These are phyloP conservation scores for Colletotrichum ledebouriae DNA, from an alignment of 2,329 filamentous ascomycete species.

Conservation along the genomic window DNA sequence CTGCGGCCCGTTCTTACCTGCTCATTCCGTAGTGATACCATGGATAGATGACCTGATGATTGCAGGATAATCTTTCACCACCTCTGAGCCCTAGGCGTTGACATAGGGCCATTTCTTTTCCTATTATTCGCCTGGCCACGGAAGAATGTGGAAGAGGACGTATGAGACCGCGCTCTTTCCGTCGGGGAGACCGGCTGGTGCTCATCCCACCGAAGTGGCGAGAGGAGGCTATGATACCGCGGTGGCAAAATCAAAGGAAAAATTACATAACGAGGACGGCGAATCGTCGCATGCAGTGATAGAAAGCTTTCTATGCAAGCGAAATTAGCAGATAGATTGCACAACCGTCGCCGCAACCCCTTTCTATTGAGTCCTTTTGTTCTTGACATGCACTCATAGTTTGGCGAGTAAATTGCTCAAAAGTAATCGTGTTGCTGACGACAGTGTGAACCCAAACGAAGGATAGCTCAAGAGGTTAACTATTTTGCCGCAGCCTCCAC, in stretches of 20 bases:
- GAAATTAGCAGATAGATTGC: slow-evolving; percentile 39
- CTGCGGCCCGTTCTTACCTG: slow-evolving; percentile 39
- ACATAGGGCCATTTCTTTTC: slow-evolving; percentile 37
- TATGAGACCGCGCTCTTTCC: slow-evolving; percentile 3
- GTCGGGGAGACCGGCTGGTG: slow-evolving; percentile 1
- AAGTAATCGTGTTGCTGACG: too few relatives aligned
- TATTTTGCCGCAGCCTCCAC: too few relatives aligned
- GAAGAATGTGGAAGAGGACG: slow-evolving; percentile 34
- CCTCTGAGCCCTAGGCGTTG: slow-evolving; percentile 32
- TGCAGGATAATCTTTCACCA: slow-evolving; percentile 42
- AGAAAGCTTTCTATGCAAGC: slow-evolving; percentile 40
- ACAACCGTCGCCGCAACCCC: not conserved
- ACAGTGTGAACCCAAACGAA: too few relatives aligned
- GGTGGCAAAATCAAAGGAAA: slow-evolving; percentile 34
- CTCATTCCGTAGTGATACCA: slow-evolving; percentile 43
- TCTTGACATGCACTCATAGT: too few relatives aligned
- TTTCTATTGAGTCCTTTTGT: not conserved
- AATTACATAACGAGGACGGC: slow-evolving; percentile 35
- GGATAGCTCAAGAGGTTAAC: too few relatives aligned
- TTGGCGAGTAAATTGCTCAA: too few relatives aligned
- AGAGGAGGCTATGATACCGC: slow-evolving; percentile 19
- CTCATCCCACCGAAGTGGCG: slow-evolving; percentile 18
- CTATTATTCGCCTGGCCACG: slow-evolving; percentile 39
- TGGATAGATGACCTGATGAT: slow-evolving; percentile 43
- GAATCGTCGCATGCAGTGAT: slow-evolving; percentile 29